Base-by-base conservation (phyloP, 2,329 filamentous ascomycete genomes). In the Talaromyces atroroseus region DNA sequence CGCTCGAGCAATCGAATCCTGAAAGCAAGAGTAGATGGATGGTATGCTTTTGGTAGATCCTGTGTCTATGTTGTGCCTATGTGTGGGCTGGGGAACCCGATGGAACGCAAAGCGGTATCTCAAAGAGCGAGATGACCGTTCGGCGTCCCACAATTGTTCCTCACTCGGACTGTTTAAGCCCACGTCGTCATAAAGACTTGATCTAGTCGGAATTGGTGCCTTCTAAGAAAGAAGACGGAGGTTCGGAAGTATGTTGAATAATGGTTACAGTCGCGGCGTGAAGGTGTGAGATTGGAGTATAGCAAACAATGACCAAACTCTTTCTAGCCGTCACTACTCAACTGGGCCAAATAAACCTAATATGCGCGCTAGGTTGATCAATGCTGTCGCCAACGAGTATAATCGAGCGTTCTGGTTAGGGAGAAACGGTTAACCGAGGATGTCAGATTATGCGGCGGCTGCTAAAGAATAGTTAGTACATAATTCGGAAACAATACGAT, bases 91-190 rank as follows among this genome's bases (percentile, higher is more conserved):
- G 70, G 71, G 74, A 74, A 74, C 71, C 74, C 72, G 71, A 77
- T 77, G 75, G 75, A 78, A 78, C 74, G 76, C 76, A 76, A 76
- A 76, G 70, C 73, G 73, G 74, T 71, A 75, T 76, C 76, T 77
- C 76, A 74, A 59, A 63, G 59, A 65, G 64, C 67, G 75, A 78
- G 76, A 65, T 73, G 74, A 77, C 74, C 74, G 72, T 76, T 76
- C 65, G 62, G 74, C 75, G 74, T 76, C 74, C 76, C 75, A 77
- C 74, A 75, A 71, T 68, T 69, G 66, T 71, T 72, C 73, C 75
- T 77, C 62, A 67, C 68, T 60, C 40, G 50, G 58, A 58, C 57
- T 60, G 60, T 54, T 50, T 57, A 61, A 67, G 63, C 61, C 60
- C 56, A 50, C 49, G 48, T 20, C 24, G 44, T 54, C 16, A 58